Percentiles rank a stretch among this genome's conserved stretches.
Evolutionary conservation across 805 yeast genomes (phyloP).

Genomic region (Lachancea mirantina): DNA sequence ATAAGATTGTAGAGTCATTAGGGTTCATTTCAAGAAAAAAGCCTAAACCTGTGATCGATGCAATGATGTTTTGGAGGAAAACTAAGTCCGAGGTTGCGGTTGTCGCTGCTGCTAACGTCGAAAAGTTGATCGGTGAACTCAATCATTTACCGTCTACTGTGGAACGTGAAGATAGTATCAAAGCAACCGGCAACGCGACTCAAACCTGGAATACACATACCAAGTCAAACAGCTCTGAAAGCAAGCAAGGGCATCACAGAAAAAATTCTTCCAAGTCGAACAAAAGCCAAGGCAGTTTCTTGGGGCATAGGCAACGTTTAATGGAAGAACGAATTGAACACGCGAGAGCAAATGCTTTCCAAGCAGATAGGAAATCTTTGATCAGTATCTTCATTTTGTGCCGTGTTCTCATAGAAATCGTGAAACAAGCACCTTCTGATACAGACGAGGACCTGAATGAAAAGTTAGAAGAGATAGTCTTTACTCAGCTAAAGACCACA

Average conservation of each 20-base stretch:
- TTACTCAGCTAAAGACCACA: constrained; percentile 78
- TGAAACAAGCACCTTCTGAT: constrained; percentile 72
- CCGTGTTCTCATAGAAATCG: constrained; percentile 87
- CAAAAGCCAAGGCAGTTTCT: constrained; percentile 28
- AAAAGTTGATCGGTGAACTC: constrained; percentile 35
- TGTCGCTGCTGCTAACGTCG: constrained; percentile 48
- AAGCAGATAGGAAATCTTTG: constrained; percentile 79
- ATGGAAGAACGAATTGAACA: constrained; percentile 33
- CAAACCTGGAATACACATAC: constrained; percentile 21
- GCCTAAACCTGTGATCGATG: constrained; percentile 94
- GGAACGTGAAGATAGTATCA: constrained; percentile 3
- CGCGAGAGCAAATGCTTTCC: constrained; percentile 61
- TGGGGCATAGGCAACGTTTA: constrained; percentile 51
- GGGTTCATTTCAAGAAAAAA: constrained; percentile 86
- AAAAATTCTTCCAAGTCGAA: constrained; percentile 44
- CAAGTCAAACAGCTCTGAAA: constrained; percentile 29
- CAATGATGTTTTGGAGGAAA: constrained; percentile 97
- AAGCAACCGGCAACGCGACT: constrained; percentile 5
- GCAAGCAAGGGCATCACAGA: constrained; percentile 39
- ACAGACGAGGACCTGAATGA: constrained; percentile 74
- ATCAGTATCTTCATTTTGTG: constrained; percentile 85
- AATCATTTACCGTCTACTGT: constrained; percentile 12
- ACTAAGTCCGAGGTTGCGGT: constrained; percentile 83
- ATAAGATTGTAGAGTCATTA: constrained; percentile 72
- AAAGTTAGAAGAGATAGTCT: constrained; percentile 87